Evolutionary conservation across 2,329 filamentous ascomycete genomes (phyloP).

Genomic region (Apiospora phragmitis): DNA sequence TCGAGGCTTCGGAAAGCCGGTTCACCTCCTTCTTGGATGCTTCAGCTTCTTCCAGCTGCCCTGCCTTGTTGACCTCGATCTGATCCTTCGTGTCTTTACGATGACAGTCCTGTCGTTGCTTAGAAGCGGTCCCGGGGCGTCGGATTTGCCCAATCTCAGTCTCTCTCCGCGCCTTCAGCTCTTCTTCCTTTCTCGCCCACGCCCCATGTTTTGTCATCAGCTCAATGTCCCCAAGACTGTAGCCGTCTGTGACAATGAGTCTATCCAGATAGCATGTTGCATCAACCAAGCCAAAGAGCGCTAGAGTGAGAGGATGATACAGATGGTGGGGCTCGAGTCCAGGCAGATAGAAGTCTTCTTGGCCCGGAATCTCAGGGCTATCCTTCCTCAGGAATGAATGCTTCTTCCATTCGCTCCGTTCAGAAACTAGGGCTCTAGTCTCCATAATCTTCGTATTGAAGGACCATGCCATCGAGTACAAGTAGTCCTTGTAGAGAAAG

Average conservation of each 20-base stretch:
- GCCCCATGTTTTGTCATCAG: constrained; percentile 13
- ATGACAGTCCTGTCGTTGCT: background rate
- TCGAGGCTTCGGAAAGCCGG: background rate
- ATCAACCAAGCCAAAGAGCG: constrained; percentile 15
- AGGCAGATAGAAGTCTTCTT: constrained; percentile 8
- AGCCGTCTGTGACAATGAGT: constrained; percentile 11
- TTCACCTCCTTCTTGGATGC: background rate
- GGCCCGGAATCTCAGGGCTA: background rate
- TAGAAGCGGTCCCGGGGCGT: background rate
- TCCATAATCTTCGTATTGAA: constrained; percentile 13
- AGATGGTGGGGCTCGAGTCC: constrained; percentile 8
- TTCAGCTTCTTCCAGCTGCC: background rate
- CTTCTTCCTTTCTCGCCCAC: background rate
- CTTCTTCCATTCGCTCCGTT: constrained; percentile 10
- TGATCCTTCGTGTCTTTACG: background rate
- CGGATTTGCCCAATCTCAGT: background rate
- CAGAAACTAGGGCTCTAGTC: constrained; percentile 13
- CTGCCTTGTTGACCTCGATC: background rate
- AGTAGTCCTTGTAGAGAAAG: constrained; percentile 18
- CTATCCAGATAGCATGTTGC: constrained; percentile 14
- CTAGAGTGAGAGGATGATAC: constrained; percentile 17
- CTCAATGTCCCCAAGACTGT: constrained; percentile 13
- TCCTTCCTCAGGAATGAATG: constrained; percentile 8
- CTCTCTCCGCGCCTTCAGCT: background rate
- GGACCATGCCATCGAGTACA: constrained; percentile 19